A percentile compares a stretch with the other conserved stretches of the same genome.
These are phyloP conservation scores for Naganishia vaughanmartiniae DNA, from an alignment of 768 basidiomycete species.

Conservation along the genomic window DNA sequence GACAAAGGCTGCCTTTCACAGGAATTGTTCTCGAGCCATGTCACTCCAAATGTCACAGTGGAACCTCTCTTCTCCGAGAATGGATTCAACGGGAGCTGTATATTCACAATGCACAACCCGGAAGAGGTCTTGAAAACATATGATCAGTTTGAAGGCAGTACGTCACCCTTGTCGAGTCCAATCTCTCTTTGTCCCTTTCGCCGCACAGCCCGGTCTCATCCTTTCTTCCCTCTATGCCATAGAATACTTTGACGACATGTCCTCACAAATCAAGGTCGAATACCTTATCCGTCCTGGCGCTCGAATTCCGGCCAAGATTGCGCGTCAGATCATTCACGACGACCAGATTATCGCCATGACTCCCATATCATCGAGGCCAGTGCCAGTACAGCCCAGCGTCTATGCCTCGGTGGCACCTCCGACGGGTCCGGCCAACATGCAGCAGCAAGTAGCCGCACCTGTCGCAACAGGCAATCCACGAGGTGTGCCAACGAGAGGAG, in stretches of 20 bases:
- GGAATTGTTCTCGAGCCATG: conserved; percentile 24
- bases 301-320: conserved; percentile 3
- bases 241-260: conserved; percentile 26
- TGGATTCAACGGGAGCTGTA: conserved; percentile 19
- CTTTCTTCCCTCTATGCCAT: not conserved
- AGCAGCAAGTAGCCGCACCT: not conserved
- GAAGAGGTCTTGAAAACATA: conserved; percentile 22
- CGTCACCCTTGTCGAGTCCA: not conserved
- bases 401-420: not conserved
- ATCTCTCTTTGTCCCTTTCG: not conserved
- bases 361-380: not conserved
- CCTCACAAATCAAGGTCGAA: conserved; percentile 17
- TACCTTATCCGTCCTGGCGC: conserved; percentile 9
- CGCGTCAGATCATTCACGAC: conserved; percentile 15
- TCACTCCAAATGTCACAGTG: conserved; percentile 11
- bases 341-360: conserved; percentile 21
- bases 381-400: not conserved
- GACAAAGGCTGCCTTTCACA: not conserved
- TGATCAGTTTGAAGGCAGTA: conserved; percentile 21
- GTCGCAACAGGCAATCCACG: not conserved
- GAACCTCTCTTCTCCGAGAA: conserved; percentile 10
- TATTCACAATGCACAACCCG: conserved; percentile 1
- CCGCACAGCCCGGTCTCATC: not conserved
- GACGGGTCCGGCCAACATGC: not conserved
- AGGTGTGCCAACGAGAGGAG: not conserved